Base-by-base conservation (phyloP, 345 rosid species). In the Aquilaria sinensis region DNA sequence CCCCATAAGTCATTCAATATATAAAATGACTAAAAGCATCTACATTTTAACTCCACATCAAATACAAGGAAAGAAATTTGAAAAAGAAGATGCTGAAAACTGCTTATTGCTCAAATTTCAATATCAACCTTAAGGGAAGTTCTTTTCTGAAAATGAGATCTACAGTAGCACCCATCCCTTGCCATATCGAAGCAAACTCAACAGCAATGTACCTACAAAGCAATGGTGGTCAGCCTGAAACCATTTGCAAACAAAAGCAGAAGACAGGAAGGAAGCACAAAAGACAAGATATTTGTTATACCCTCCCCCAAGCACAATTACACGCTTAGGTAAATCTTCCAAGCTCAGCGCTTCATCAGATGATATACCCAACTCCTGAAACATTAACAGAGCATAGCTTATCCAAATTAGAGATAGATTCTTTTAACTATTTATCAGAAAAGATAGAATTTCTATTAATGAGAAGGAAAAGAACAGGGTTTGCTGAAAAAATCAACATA, bases 161-260 rank as follows among this genome's bases (percentile, higher is more conserved):
- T 68, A 91, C 97, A 0, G 83, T 73, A 67, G 75, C 83, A 70
- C 97, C 97, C 89, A 91, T 79, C 58, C 97, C 97, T 51, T 89
- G 83, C 97, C 97, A 91, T 77, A 91, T 91, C 60, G 97, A 91
- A 78, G 97, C 96, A 80, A 91, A 88, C 81, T 91, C 97, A 15
- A 91, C 94, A 54, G 96, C 94, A 76, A 91, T 91, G 70, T 91
- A 91, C 80, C 97, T 91, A 63, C 33, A 67, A 8, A 37, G 47
- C 47, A 70, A 58, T 43, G 31, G 63, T 50, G 51, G 32, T 45
- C 77, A 65, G 43, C 43, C 43, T 37, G 43, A 37, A 37, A 37
- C 43, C 43, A 37, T 8, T 37, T 58, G 56, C 56, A 50, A 64
- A 53, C 43, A 53, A 58, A 37, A 37, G 51, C 16, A 56, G 14